Conservation (phyloP, 2,329 filamentous ascomycete species). For the Claviceps sp. region DNA sequence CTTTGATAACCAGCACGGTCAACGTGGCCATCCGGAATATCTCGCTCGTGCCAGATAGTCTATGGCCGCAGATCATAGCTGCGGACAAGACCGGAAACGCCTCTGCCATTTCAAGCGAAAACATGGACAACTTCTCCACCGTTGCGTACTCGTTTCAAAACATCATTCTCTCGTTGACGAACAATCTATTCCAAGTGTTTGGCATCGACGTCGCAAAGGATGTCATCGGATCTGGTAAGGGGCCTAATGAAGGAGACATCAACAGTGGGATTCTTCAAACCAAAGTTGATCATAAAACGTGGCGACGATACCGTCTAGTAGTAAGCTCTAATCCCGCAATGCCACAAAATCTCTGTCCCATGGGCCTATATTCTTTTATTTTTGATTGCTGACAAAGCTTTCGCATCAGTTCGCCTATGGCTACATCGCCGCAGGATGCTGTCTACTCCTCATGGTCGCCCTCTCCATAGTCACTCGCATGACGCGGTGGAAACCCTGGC, state of each 20-base stretch:
- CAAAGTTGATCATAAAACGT: conserved; percentile 9
- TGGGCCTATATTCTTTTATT: background rate
- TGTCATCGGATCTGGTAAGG: conserved; percentile 1
- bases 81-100: background rate
- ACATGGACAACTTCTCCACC: background rate
- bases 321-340: conserved; percentile 11
- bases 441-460: conserved; percentile 18
- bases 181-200: conserved; percentile 17
- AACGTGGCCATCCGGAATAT: background rate
- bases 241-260: background rate
- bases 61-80: background rate
- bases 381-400: background rate
- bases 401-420: conserved; percentile 20
- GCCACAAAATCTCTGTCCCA: too few species aligned
- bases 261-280: conserved; percentile 3
- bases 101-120: background rate
- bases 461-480: conserved; percentile 19
- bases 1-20: background rate
- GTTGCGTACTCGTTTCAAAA: conserved; percentile 6
- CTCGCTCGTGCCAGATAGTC: background rate
- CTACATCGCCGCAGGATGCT: conserved; percentile 19
- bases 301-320: conserved; percentile 15
- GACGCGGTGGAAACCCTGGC: conserved; percentile 19
- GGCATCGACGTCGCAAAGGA: conserved; percentile 16
- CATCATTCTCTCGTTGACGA: conserved; percentile 13